Conservation (phyloP, 2,329 filamentous ascomycete genomes). For the Trichophyton schoenleinii region DNA sequence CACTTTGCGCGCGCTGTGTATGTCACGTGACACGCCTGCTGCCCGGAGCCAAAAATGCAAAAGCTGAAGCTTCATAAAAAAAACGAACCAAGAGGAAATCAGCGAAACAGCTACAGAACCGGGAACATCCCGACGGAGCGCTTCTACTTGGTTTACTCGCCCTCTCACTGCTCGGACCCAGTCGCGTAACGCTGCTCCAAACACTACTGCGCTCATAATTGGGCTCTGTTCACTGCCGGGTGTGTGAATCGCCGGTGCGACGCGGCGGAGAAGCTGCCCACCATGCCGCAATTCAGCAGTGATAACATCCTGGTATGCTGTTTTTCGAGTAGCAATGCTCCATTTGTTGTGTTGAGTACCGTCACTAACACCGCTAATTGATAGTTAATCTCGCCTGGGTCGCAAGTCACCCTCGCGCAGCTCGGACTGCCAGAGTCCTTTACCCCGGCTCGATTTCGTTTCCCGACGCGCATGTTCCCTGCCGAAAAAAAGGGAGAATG, state of each 20-base stretch:
- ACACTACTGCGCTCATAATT: background rate
- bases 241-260: background rate
- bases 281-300: slow-evolving; percentile 41
- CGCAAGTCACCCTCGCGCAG: slow-evolving; percentile 80
- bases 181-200: background rate
- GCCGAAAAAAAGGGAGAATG: slow-evolving; percentile 64
- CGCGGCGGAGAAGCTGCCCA: slow-evolving; percentile 9
- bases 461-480: slow-evolving; percentile 88
- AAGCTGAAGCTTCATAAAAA: background rate
- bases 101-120: background rate
- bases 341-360: background rate
- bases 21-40: background rate
- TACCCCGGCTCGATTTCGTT: slow-evolving; percentile 72
- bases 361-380: background rate
- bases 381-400: slow-evolving; percentile 51
- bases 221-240: background rate
- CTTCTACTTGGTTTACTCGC: background rate
- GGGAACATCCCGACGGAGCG: background rate
- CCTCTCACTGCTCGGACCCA: background rate
- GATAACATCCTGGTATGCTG: slow-evolving; percentile 38
- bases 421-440: slow-evolving; percentile 81
- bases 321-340: background rate
- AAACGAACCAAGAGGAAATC: background rate
- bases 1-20: no score
- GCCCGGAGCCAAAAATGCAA: background rate